Percentiles rank a stretch among this genome's conserved stretches.
phyloP scores from a whole-genome alignment of 345 rosid genomes.

The Erodium maritimum region DNA sequence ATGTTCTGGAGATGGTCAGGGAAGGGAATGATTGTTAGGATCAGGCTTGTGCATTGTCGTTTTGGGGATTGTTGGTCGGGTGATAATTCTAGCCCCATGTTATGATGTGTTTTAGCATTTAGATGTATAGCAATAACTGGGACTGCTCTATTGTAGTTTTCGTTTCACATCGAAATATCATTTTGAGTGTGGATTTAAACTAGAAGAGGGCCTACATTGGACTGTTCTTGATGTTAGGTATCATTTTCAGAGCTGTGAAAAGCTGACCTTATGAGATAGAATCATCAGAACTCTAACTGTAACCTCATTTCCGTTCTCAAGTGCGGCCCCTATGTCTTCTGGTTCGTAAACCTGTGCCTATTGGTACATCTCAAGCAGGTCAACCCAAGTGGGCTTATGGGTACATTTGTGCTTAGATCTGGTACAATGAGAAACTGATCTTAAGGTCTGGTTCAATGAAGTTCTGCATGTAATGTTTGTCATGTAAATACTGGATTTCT shows the following conservation, averaged over 20 bases:
- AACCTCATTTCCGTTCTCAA: slow-evolving; percentile 85
- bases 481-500: too few relatives aligned
- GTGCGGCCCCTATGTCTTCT: slow-evolving; percentile 51
- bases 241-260: too few relatives aligned
- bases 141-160: background rate
- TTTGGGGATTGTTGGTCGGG: background rate
- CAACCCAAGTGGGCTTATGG: too few relatives aligned
- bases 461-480: too few relatives aligned
- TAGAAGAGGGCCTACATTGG: too few relatives aligned
- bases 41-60: background rate
- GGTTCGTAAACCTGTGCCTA: slow-evolving; percentile 61
- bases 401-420: slow-evolving; percentile 68
- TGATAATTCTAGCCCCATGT: background rate
- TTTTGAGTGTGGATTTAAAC: too few relatives aligned
- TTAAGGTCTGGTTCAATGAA: too few relatives aligned
- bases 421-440: slow-evolving; percentile 81
- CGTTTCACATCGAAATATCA: background rate
- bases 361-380: too few relatives aligned
- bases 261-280: too few relatives aligned
- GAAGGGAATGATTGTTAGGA: background rate
- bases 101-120: background rate
- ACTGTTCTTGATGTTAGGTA: too few relatives aligned
- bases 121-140: background rate
- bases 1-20: background rate
- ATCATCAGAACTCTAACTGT: too few relatives aligned